Base-by-base conservation (phyloP, 306 rosid genomes). In the Prunus kanzakura region DNA sequence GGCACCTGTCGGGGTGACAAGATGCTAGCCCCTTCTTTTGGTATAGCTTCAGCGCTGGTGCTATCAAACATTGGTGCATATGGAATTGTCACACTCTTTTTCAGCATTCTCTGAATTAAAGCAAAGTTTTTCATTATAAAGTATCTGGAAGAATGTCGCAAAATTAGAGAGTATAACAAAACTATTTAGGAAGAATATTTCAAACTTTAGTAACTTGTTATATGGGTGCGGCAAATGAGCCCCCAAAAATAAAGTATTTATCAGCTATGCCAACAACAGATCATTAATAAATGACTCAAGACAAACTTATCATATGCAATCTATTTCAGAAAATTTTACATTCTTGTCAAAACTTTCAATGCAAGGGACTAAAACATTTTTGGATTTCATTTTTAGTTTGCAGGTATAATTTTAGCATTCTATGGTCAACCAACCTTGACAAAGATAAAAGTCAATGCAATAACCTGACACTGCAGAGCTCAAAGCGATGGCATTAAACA, bases 31-130 rank as follows among this genome's bases (percentile, higher is more conserved):
- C 89, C 91, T 82, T 93, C 98, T 67, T 88, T 93, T 3, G 80
- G 81, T 49, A 74, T 69, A 47, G 79, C 67, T 73, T 88, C 95
- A 77, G 76, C 76, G 54, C 78, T 72, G 32, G 84, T 18, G 62
- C 83, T 81, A 52, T 92, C 92, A 43, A 81, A 83, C 80, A 73
- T 67, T n/a, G 99, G 97, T 64, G 97, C 83, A 79, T 95, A 95
- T 66, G 99, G 99, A 81, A 87, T 88, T 50, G 88, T 83, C 76
- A 88, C 87, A 81, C 80, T 82, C 71, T 76, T 87, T 79, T 76
- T 86, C 58, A 62, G 47, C 61, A 67, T 51, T 67, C 78, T 91
- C 99, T 95, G 89, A 71, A 84, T 30, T 82, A 85, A 79, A 77
- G 22, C 10, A 19, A 76, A 64, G 54, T 23, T 50, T 38, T 35